Base-by-base conservation (phyloP, 2,329 filamentous ascomycete species). In the Cladorrhinum sp. region DNA sequence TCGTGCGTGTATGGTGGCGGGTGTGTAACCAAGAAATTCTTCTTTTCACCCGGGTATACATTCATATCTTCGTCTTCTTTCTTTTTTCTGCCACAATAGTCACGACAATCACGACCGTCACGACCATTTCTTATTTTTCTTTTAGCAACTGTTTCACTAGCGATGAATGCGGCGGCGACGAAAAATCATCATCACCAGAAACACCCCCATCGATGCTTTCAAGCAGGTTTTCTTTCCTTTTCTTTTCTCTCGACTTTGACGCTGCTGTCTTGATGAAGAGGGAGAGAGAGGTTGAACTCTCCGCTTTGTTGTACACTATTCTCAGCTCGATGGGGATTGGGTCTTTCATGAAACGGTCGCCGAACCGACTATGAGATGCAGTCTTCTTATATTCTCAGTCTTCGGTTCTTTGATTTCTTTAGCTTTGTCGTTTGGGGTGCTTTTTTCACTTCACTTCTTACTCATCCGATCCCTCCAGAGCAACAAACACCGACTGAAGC, bases 231-330 rank as follows among this genome's bases (percentile, higher is more conserved):
- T 64, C 65, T 62, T 18, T 51, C 21, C 59, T 53, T 57, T 53
- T 57, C 46, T 55, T 49, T 50, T 63, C 51, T 55, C 50, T 57
- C 50, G 52, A 64, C 51, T 59, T 18, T 62, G 60, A 63, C 56
- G 58, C 55, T 20, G 42, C 33, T 55, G 54, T 63, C 60, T 61
- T 57, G 61, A 42, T 33, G 49, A 63, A 39, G 42, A 42, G 18
- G n/a, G 3, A 16, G 5, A 7, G 42, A 46, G 42, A 20, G 7
- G 42, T 21, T 8, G 10, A 16, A 46, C n/a, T 18, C n/a, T 49
- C 46, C 59, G 64, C 67, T 69, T 66, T 68, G 67, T 69, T 69
- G 67, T 69, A 69, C 66, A 69, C 64, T 69, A 69, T 62, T 62
- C 62, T 46, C 48, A 36, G 62, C 66, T 68, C 66, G 65, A 66